Base-by-base conservation (phyloP, 176 grass and related monocot genomes). In the Lolium multiflorum region DNA sequence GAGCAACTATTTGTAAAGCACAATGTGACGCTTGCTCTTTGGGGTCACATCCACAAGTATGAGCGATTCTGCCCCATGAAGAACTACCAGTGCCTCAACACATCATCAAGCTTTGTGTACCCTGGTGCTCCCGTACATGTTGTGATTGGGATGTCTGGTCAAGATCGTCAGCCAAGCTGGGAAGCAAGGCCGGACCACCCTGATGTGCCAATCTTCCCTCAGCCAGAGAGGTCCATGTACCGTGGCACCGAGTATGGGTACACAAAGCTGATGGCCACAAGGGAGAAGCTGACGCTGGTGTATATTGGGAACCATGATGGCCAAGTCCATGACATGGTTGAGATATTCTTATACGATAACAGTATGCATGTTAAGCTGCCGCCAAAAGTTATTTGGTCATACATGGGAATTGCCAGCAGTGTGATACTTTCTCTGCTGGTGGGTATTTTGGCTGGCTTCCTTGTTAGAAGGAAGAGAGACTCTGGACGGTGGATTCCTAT, bases 301-400 rank as follows among this genome's bases (percentile, higher is more conserved):
- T 99, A 99, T 39, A 52, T 96, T 43, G 97, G 94, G 31, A 99
- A 99, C 82, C 97, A 99, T 89, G 97, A 99, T 69, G 97, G 97
- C 18, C 88, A 93, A 84, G 89, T 93, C 58, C 97, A 99, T 90
- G 97, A 99, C 74, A 72, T 78, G 35, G 64, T 99, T 22, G 94
- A 99, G 66, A 99, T 96, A 76, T 84, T 96, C 56, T 91, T 87
- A 1, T 0, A 7, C 51, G 3, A 1, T n/a, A 13, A 0, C 18
- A 39, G 20, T 4, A 21, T 7, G 3, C 54, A 18, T 78, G 76
- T 14, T 43, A 78, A 78, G 11, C 3, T 43, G 76, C 5, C 37
- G 76, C 54, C 76, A 12, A 39, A 43, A 21, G 13, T 9, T 21
- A 41, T 41, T 57, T 59, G 54, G 35, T 22, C 7, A 20, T 72